phyloP scores from a whole-genome alignment of 257 asterid species.

The Plantago major region DNA sequence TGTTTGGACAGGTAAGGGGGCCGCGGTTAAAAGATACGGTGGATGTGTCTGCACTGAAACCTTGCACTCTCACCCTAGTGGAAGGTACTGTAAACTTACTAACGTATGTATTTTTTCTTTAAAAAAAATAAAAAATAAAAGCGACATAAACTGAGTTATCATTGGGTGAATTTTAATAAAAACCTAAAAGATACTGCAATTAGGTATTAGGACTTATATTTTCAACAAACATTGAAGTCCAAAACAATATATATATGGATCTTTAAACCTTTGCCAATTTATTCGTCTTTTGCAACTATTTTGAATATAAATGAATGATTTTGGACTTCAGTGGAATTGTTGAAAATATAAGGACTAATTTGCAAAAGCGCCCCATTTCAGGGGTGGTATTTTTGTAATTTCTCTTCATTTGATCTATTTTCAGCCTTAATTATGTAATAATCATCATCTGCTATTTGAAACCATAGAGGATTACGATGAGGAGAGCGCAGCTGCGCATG shows the following conservation, averaged over 20 bases:
- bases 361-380: neutral
- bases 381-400: too few relatives aligned
- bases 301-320: too few relatives aligned
- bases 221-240: too few relatives aligned
- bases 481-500: constrained; percentile 84
- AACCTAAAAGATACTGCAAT: constrained; percentile 39
- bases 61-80: constrained; percentile 72
- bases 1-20: constrained; percentile 58
- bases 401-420: neutral
- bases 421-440: constrained; percentile 18
- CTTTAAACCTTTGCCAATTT: too few relatives aligned
- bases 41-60: constrained; percentile 92
- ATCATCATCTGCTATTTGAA: neutral
- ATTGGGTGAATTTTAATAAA: too few relatives aligned
- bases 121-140: neutral
- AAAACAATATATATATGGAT: too few relatives aligned
- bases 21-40: constrained; percentile 82
- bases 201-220: too few relatives aligned
- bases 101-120: too few relatives aligned
- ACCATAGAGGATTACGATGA: constrained; percentile 82
- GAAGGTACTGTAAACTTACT: constrained; percentile 46
- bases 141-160: too few relatives aligned
- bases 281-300: too few relatives aligned
- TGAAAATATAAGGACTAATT: neutral
- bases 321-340: too few relatives aligned